Evolutionary conservation across 176 grass and related monocot genomes (phyloP), one percentile per base, ranked within the genome.

Genomic region (Neostapfia colusana): DNA sequence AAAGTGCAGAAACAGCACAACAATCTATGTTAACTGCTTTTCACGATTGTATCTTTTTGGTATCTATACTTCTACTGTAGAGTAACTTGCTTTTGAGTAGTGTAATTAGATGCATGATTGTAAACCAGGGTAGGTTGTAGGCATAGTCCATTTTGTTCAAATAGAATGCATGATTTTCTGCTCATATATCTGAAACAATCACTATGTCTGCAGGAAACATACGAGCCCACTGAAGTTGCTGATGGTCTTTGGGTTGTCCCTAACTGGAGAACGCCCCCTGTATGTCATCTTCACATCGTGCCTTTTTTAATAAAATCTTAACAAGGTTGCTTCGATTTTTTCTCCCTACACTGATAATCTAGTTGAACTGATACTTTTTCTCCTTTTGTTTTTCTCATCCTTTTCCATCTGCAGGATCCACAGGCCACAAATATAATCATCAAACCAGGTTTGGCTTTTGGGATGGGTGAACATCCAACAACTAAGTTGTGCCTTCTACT

Each of bases 161-260:
- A 42, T 67, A 31, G n/a, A 2, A 14, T 37, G 18, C 70, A 53
- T 2, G 28, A 0, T 70, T 69, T 62, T 75, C n/a, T 70, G 39
- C 59, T 10, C 8, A 67, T 37, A 79, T 88, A 36, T 28, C 54
- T 69, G 25, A 79, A 37, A 74, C 23, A 0, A 31, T 70, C 69
- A 42, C 55, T 53, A 20, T 75, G 11, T 63, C 9, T 75, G 73
- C 79, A 91, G 95, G 87, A 92, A 82, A 79, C 68, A 38, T 92
- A 88, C 45, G 75, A 92, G 66, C 76, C 91, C 5, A 94, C 82
- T 65, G 81, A 92, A 82, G 82, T 94, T 13, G 80, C 49, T 73
- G 82, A 89, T 84, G 89, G 69, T 79, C 91, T 98, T 57, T 98
- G 95, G 95, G 82, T 98, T 53, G 85, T 98, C 80, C 95, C 95